A percentile compares a stretch with the other conserved stretches of the same genome.
Conservation (phyloP, 129 eudicot genomes). For the Helichrysum umbraculigerum region DNA sequence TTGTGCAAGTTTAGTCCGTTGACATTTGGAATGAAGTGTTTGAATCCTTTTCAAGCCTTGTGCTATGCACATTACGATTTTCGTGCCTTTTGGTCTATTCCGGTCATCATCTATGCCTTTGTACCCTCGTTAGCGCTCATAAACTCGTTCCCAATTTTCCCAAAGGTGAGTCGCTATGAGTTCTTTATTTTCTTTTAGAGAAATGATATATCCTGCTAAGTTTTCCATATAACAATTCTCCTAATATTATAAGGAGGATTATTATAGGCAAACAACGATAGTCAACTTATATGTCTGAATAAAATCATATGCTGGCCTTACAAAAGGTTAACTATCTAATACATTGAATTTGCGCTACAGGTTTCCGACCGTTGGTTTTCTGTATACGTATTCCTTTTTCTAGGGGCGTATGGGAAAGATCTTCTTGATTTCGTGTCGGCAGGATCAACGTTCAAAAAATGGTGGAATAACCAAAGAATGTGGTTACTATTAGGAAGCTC, state of each 20-base stretch:
- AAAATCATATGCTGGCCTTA: background rate
- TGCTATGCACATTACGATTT: conserved; percentile 39
- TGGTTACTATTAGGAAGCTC: conserved; percentile 50
- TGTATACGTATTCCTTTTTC: conserved; percentile 47
- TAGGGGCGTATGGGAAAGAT: conserved; percentile 53
- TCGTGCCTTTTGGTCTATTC: conserved; percentile 47
- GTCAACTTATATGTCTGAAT: background rate
- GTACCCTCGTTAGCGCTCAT: conserved; percentile 49
- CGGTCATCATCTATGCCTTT: conserved; percentile 45
- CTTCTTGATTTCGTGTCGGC: conserved; percentile 35
- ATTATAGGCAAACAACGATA: background rate
- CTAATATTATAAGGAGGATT: no score
- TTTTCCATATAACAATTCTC: no score
- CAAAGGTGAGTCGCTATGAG: conserved; percentile 16
- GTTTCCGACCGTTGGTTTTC: conserved; percentile 45
- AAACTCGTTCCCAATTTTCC: conserved; percentile 28
- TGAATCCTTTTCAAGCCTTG: conserved; percentile 43
- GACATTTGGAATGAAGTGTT: conserved; percentile 29
- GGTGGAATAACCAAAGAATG: conserved; percentile 61
- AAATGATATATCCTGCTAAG: no score
- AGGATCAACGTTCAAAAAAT: conserved; percentile 36
- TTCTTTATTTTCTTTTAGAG: background rate
- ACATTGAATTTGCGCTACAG: conserved; percentile 23
- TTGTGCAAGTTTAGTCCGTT: conserved; percentile 37
- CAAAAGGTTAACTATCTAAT: background rate